Percentiles rank a stretch among this genome's conserved stretches.
Evolutionary conservation across 805 yeast species (phyloP).

Genomic region (Cyberlindnera mycetangii): DNA sequence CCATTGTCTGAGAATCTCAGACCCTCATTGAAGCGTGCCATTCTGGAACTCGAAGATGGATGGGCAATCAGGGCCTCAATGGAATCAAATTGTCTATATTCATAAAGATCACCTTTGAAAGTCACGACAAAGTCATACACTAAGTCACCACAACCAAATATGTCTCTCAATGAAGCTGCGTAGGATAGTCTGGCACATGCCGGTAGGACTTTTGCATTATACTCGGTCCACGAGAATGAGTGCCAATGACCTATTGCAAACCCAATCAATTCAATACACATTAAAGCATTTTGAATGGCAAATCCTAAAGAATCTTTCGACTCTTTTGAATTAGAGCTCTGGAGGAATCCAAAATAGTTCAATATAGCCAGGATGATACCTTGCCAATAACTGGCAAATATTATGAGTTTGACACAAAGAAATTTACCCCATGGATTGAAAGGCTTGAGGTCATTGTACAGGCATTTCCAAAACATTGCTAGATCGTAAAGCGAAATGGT

Average conservation of each 20-base stretch:
- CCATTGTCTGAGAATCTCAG: conserved; percentile 79
- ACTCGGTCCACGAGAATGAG: conserved; percentile 79
- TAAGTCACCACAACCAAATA: conserved; percentile 74
- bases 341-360: conserved; percentile 44
- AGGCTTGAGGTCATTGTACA: conserved; percentile 70
- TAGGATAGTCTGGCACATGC: conserved; percentile 66
- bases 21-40: conserved; percentile 78
- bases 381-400: conserved; percentile 99
- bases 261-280: conserved; percentile 80
- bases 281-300: conserved; percentile 69
- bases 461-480: conserved; percentile 90
- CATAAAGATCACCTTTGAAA: conserved; percentile 67
- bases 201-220: conserved; percentile 56
- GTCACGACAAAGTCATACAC: conserved; percentile 72
- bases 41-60: conserved; percentile 59
- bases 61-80: conserved; percentile 67
- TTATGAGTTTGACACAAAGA: conserved; percentile 86
- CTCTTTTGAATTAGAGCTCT: conserved; percentile 32
- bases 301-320: conserved; percentile 42
- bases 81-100: conserved; percentile 80
- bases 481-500: conserved; percentile 78
- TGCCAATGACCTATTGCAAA: conserved; percentile 88
- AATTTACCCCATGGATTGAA: conserved; percentile 92
- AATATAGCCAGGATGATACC: conserved; percentile 54
- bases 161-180: conserved; percentile 67